These are phyloP conservation scores for Diaporthe sp. DNA, from an alignment of 2,329 filamentous ascomycete species.

Conservation along the genomic window DNA sequence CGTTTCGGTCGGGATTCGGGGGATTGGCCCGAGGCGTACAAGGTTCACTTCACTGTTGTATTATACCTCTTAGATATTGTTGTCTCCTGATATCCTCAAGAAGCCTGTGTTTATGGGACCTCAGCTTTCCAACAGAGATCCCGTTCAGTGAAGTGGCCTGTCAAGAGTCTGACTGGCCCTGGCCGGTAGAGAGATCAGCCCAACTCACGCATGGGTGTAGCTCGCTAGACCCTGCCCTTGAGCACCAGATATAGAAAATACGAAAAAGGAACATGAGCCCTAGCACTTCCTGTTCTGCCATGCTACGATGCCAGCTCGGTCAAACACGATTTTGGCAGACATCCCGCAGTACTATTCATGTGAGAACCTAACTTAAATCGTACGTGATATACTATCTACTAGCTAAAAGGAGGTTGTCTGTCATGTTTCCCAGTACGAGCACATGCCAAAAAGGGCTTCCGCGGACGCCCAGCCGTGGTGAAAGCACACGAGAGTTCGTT, in stretches of 20 bases:
- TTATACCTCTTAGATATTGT: conserved; percentile 14
- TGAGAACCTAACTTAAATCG: too few species aligned
- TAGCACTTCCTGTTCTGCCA: background rate
- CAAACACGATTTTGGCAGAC: background rate
- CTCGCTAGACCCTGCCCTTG: too few species aligned
- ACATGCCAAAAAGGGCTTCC: too few species aligned
- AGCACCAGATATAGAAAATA: background rate
- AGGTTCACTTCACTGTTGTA: conserved; percentile 14
- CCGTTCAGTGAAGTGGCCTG: background rate
- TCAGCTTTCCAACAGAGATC: background rate
- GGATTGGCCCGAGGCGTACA: background rate
- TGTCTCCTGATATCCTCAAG: background rate
- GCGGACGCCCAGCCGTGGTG: background rate
- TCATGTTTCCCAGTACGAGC: background rate
- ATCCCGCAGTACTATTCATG: too few species aligned
- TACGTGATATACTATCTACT: background rate
- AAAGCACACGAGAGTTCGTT: background rate
- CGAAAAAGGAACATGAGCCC: background rate
- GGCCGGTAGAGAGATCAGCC: too few species aligned
- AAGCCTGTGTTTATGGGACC: background rate
- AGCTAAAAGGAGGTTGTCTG: background rate
- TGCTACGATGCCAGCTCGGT: background rate
- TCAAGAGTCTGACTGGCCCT: background rate
- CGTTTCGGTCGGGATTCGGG: background rate
- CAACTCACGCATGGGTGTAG: background rate